Evolutionary conservation across 805 yeast genomes (phyloP).

Genomic region (Pichia sporocuriosa): DNA sequence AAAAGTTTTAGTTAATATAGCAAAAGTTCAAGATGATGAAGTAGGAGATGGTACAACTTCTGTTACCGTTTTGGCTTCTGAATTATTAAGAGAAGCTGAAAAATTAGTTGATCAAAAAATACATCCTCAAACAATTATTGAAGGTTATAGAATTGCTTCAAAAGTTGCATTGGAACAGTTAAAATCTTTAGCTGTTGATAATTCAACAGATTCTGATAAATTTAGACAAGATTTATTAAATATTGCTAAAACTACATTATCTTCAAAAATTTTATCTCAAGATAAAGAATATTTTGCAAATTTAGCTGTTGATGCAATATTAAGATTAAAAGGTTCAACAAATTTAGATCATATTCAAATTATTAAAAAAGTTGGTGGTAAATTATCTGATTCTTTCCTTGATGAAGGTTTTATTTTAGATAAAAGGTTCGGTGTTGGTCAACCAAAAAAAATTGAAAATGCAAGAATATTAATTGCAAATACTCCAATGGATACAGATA

Average conservation of each 20-base stretch:
- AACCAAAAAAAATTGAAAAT: constrained; percentile 76
- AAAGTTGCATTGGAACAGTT: constrained; percentile 80
- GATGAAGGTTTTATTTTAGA: constrained; percentile 94
- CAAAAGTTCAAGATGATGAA: constrained; percentile 96
- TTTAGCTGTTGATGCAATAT: constrained; percentile 89
- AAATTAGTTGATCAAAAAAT: constrained; percentile 84
- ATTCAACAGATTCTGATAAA: constrained; percentile 46
- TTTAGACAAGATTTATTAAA: constrained; percentile 74
- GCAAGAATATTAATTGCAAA: constrained; percentile 89
- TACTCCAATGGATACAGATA: constrained; percentile 95
- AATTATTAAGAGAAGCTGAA: constrained; percentile 90
- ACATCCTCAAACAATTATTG: constrained; percentile 96
- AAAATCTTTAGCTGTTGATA: constrained; percentile 68
- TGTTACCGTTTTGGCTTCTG: constrained; percentile 87
- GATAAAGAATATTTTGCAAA: constrained; percentile 86
- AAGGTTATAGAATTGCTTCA: constrained; percentile 88
- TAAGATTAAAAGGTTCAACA: constrained; percentile 80
- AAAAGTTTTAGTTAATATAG: constrained; percentile 85
- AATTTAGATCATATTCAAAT: constrained; percentile 89
- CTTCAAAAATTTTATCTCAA: constrained; percentile 91
- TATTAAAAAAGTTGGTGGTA: constrained; percentile 90
- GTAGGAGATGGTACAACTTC: constrained; percentile 99
- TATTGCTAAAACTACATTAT: constrained; percentile 88
- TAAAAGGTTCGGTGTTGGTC: constrained; percentile 90
- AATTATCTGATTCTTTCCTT: constrained; percentile 80